phyloP scores from a whole-genome alignment of 768 basidiomycete genomes.

The Arthromyces matolae region DNA sequence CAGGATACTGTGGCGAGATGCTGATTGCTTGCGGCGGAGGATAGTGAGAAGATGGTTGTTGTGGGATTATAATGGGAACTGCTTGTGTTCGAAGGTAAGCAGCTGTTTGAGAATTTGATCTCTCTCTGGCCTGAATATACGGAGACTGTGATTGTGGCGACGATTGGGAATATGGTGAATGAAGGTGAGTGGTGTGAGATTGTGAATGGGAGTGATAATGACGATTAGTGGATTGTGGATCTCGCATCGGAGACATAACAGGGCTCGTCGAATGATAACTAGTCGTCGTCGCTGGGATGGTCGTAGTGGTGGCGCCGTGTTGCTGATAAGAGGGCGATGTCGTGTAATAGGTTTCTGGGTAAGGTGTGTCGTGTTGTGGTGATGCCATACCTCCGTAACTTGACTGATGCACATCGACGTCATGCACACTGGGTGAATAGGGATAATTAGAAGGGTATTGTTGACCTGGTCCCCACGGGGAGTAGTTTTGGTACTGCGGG shows the following conservation, averaged over 20 bases:
- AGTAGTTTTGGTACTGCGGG: conserved; percentile 28
- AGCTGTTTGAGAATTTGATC: conserved; percentile 41
- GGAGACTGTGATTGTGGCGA: conserved; percentile 25
- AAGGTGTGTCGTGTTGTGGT: conserved; percentile 12
- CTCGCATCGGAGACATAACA: conserved; percentile 28
- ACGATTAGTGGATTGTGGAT: conserved; percentile 27
- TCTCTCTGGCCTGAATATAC: conserved; percentile 31
- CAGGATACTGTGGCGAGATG: conserved; percentile 47
- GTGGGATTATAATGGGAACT: conserved; percentile 12
- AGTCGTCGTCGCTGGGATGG: conserved; percentile 4
- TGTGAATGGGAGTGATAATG: conserved; percentile 34
- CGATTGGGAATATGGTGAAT: conserved; percentile 28
- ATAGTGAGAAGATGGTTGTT: conserved; percentile 17
- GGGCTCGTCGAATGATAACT: conserved; percentile 20
- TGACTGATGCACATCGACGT: conserved; percentile 23
- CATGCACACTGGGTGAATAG: conserved; percentile 20
- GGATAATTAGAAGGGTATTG: conserved; percentile 29
- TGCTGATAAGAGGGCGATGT: conserved; percentile 18
- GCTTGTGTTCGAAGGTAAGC: conserved; percentile 18
- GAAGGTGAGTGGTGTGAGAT: conserved; percentile 29
- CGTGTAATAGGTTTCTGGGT: conserved; percentile 22
- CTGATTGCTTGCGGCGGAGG: conserved; percentile 31
- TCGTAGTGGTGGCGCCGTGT: conserved; percentile 8
- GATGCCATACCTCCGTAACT: conserved; percentile 12
- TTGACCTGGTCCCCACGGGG: conserved; percentile 32